Evolutionary conservation across 495 filamentous ascomycete genomes (phyloP).

Genomic region (Astrothelium macrocarpum): DNA sequence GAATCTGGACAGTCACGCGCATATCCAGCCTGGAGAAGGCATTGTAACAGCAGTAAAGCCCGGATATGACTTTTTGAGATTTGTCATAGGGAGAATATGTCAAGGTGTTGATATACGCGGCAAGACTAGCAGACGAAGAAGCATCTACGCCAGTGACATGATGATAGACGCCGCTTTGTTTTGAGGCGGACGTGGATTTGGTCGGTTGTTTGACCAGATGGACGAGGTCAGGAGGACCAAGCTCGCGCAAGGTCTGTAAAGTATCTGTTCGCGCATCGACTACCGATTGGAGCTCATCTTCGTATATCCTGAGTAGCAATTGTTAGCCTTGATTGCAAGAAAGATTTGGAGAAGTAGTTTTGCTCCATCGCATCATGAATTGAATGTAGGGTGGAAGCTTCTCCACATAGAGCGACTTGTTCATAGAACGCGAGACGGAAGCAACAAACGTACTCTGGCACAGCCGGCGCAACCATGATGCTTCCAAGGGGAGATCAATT

Average conservation of each 20-base stretch:
- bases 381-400: not conserved
- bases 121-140: constrained; percentile 90
- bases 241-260: constrained; percentile 71
- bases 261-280: constrained; percentile 85
- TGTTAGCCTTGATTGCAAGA: not conserved
- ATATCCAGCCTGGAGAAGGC: constrained; percentile 96
- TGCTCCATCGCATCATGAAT: not conserved
- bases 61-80: constrained; percentile 81
- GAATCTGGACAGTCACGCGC: constrained; percentile 95
- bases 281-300: constrained; percentile 79
- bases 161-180: constrained; percentile 83
- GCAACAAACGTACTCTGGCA: constrained; percentile 26
- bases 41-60: constrained; percentile 98
- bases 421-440: not conserved
- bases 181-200: constrained; percentile 42
- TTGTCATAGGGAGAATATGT: constrained; percentile 82
- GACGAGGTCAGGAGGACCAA: constrained; percentile 91
- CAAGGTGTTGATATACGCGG: constrained; percentile 95
- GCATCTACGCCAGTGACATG: constrained; percentile 97
- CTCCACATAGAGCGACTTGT: too few relatives aligned
- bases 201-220: constrained; percentile 83
- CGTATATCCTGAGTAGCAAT: constrained; percentile 58
- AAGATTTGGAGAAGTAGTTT: not conserved
- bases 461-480: constrained; percentile 24
- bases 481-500: constrained; percentile 17